Evolutionary conservation across 179 eudicot species (phyloP), one percentile per base, ranked within the genome.

Genomic region (Camellia oleifera): DNA sequence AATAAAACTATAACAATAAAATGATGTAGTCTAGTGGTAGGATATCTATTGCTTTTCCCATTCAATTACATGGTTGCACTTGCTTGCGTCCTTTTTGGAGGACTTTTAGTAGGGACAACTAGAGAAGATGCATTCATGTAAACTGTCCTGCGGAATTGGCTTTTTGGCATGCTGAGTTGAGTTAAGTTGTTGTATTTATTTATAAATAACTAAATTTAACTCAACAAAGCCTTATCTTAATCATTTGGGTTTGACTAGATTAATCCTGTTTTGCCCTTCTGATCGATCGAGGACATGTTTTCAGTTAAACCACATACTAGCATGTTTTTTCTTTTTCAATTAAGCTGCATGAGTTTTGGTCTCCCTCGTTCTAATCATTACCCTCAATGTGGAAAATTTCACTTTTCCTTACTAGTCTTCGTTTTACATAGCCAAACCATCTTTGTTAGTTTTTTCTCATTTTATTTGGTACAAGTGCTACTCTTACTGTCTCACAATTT

Each of bases 101-200:
- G 40, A 32, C 72, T 32, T 9, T 40, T 13, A 13, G 44, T 68
- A 14, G 50, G 13, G 72, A 40, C 10, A 5, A 42, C 48, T 68
- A 68, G 72, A 68, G 50, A 68, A 68, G 72, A 40, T 68, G 72
- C 18, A 68, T 68, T 18, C 50, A 68, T 68, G 48, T 68, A 68
- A 18, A 12, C 15, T n/a, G 7, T 67, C 8, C 71, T 18, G 14
- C 40, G 14, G 12, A 9, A 67, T 40, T 40, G 10, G 18, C 48
- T 48, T 14, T 67, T 2, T 32, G 50, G 71, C 10, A 26, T 40
- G 48, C 42, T 26, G 46, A 66, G 48, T 67, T 32, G 48, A 13
- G 32, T 32, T 40, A 45, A 40, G 48, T 46, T 46, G 2, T 67
- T 12, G 50, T 0, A 40, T 68, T 42, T 42, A 42, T 48, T 68